A percentile compares a stretch with the other conserved stretches of the same genome.
These are phyloP conservation scores for Daphne laureola DNA, from an alignment of 441 rosid genomes.

Conservation along the genomic window DNA sequence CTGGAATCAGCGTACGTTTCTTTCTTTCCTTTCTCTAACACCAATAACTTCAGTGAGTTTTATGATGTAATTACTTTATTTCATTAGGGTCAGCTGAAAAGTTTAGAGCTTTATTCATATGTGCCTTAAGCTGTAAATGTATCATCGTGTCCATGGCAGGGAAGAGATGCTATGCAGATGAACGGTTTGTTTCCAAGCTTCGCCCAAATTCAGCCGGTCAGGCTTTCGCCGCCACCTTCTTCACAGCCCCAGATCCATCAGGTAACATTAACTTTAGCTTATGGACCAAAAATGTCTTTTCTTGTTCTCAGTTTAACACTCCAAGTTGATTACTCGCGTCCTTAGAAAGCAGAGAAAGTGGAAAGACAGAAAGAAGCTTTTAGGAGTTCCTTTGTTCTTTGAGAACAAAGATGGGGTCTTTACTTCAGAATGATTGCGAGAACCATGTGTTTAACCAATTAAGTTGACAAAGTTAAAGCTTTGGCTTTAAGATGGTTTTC, in stretches of 20 bases:
- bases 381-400: no score
- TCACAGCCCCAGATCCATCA: constrained; percentile 36
- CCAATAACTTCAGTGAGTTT: no score
- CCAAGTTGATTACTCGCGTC: no score
- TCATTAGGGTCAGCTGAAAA: no score
- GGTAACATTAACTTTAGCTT: constrained; percentile 19
- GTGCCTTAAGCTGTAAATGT: no score
- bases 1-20: constrained; percentile 38
- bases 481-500: background rate
- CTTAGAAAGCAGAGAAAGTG: background rate
- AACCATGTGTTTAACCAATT: background rate
- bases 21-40: background rate
- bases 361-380: no score
- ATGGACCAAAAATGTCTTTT: constrained; percentile 18
- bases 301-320: background rate
- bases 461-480: constrained; percentile 2
- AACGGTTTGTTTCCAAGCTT: constrained; percentile 46
- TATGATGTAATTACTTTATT: no score
- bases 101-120: no score
- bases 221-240: constrained; percentile 30
- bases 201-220: constrained; percentile 46
- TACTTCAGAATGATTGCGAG: no score
- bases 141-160: constrained; percentile 23
- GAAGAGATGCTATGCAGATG: constrained; percentile 49
- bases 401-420: no score